These are phyloP conservation scores for Pugionium dolabratum DNA, from an alignment of 345 rosid species.

Conservation along the genomic window DNA sequence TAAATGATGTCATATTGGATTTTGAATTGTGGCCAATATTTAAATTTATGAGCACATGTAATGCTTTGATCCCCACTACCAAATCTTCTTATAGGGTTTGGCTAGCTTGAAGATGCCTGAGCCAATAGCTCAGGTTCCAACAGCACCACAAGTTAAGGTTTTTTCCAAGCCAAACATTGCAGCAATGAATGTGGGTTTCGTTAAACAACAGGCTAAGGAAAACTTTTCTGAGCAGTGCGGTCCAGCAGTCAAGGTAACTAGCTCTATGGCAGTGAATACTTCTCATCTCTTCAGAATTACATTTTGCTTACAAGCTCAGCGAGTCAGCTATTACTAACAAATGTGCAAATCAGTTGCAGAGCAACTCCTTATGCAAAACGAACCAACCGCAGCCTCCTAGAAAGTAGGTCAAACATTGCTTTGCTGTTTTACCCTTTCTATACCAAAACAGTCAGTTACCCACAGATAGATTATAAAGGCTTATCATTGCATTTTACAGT, in stretches of 20 bases:
- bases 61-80: conserved; percentile 7
- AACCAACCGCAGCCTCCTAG: conserved; percentile 43
- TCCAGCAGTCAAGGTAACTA: conserved; percentile 34
- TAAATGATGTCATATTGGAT: conserved; percentile 4
- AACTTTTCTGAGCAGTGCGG: conserved; percentile 10
- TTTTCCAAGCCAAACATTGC: conserved; percentile 15
- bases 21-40: background rate
- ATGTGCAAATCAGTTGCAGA: conserved; percentile 47
- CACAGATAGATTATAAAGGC: background rate
- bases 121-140: conserved; percentile 45
- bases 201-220: conserved; percentile 34
- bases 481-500: conserved; percentile 44
- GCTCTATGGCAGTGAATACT: conserved; percentile 16
- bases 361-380: conserved; percentile 26
- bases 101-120: conserved; percentile 40
- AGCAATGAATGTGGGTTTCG: conserved; percentile 25
- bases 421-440: conserved; percentile 13
- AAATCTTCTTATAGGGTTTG: conserved; percentile 46
- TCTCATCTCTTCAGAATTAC: conserved; percentile 10
- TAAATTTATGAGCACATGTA: conserved; percentile 4
- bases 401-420: conserved; percentile 47
- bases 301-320: conserved; percentile 10
- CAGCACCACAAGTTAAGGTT: conserved; percentile 51
- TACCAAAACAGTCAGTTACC: background rate
- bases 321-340: conserved; percentile 1